Evolutionary conservation across 495 filamentous ascomycete species (phyloP).

Genomic region (Neurospora hispaniola): DNA sequence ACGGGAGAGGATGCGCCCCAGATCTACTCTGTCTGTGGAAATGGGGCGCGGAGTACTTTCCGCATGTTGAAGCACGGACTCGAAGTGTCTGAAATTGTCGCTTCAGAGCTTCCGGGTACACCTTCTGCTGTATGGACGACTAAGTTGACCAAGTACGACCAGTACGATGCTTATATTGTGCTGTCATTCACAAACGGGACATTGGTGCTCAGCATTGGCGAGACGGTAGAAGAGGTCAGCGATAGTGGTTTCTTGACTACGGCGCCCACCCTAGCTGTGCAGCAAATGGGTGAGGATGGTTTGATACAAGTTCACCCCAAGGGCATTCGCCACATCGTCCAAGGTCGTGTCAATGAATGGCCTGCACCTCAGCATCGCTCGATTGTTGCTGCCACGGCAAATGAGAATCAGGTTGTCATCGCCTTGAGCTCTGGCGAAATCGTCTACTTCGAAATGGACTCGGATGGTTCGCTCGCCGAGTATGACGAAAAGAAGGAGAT

Average conservation of each 20-base stretch:
- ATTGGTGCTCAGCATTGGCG: constrained; percentile 85
- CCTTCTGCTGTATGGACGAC: constrained; percentile 93
- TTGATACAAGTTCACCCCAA: constrained; percentile 91
- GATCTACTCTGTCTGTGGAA: constrained; percentile 85
- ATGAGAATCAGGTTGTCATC: constrained; percentile 85
- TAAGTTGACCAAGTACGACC: constrained; percentile 69
- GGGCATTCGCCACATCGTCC: constrained; percentile 84
- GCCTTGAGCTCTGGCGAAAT: constrained; percentile 93
- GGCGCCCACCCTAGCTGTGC: constrained; percentile 81
- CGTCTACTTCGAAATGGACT: constrained; percentile 94
- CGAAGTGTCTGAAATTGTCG: constrained; percentile 87
- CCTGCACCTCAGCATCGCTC: constrained; percentile 83
- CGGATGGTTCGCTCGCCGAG: constrained; percentile 80
- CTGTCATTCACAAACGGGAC: constrained; percentile 61
- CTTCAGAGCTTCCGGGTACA: constrained; percentile 75
- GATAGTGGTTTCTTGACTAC: constrained; percentile 84
- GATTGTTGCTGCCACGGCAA: constrained; percentile 91
- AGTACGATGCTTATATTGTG: constrained; percentile 70
- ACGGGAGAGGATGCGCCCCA: constrained; percentile 90
- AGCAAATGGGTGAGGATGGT: constrained; percentile 87
- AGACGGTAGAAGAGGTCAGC: constrained; percentile 89
- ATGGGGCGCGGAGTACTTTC: constrained; percentile 79
- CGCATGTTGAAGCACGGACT: constrained; percentile 86
- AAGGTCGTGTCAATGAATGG: constrained; percentile 86
- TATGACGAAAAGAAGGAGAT: constrained; percentile 94